Percentiles rank a stretch among this genome's conserved stretches.
Conservation (phyloP, 768 basidiomycete species). For the Pulveroboletus sp. region DNA sequence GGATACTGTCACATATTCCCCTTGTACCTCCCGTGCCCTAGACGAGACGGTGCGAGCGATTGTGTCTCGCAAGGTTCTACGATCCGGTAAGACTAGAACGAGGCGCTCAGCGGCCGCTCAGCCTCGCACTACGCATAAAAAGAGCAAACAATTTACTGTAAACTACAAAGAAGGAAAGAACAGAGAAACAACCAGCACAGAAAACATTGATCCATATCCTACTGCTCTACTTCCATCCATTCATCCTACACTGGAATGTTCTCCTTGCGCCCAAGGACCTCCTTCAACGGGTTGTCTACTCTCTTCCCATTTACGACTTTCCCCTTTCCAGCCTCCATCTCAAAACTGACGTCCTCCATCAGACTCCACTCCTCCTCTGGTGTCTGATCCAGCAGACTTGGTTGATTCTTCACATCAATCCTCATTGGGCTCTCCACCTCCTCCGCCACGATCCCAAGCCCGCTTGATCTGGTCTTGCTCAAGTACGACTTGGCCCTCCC, state of each 20-base stretch:
- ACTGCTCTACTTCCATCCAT: background rate
- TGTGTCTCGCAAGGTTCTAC: too few relatives aligned
- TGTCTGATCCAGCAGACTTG: conserved; percentile 55
- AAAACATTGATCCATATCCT: too few relatives aligned
- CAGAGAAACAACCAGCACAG: too few relatives aligned
- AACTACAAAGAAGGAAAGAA: too few relatives aligned
- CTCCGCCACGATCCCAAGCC: conserved; percentile 25
- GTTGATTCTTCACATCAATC: conserved; percentile 41
- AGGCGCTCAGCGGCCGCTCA: too few relatives aligned
- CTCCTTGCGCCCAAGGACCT: conserved; percentile 26
- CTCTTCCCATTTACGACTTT: conserved; percentile 27
- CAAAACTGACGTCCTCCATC: conserved; percentile 51
- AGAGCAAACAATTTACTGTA: too few relatives aligned
- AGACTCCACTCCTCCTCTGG: conserved; percentile 51
- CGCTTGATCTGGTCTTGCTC: conserved; percentile 25
- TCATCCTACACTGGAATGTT: conserved; percentile 17
- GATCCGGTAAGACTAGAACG: too few relatives aligned
- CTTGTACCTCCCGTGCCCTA: too few relatives aligned
- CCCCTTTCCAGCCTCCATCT: conserved; percentile 31
- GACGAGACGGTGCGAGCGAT: too few relatives aligned
- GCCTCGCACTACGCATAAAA: too few relatives aligned
- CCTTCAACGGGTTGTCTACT: conserved; percentile 29
- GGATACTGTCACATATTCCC: too few relatives aligned
- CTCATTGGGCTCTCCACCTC: conserved; percentile 50
- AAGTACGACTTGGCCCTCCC: conserved; percentile 52